These are phyloP conservation scores for Sarcodon aspratus DNA, from an alignment of 768 basidiomycete genomes.

Conservation along the genomic window DNA sequence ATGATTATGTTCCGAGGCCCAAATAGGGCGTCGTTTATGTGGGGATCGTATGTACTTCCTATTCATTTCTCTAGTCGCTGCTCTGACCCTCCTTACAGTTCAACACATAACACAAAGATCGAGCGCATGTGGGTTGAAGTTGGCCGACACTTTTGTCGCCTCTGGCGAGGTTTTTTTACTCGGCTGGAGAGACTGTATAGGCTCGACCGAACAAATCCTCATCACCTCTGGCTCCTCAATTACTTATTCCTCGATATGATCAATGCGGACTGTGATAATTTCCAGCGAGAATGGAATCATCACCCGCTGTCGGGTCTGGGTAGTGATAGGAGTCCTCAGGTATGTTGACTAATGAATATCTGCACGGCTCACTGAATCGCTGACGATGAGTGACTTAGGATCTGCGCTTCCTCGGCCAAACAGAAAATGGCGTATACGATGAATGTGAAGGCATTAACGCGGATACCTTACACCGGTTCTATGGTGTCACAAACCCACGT, in stretches of 20 bases:
- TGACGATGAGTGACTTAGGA: slow-evolving; percentile 8
- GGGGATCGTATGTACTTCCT: slow-evolving; percentile 9
- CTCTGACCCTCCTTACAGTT: slow-evolving; percentile 6
- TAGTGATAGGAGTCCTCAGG: slow-evolving; percentile 13
- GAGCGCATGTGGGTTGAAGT: slow-evolving; percentile 19
- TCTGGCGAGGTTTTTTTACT: slow-evolving; percentile 18
- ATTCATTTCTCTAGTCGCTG: not conserved
- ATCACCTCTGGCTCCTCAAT: slow-evolving; percentile 16
- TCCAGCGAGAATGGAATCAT: slow-evolving; percentile 27
- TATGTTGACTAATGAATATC: not conserved
- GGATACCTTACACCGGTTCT: not conserved
- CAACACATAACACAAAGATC: slow-evolving; percentile 15
- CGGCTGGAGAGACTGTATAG: slow-evolving; percentile 11
- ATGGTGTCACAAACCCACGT: not conserved
- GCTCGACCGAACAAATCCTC: slow-evolving; percentile 10
- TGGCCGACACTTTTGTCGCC: slow-evolving; percentile 12
- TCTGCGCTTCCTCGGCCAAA: slow-evolving; percentile 8
- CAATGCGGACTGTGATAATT: slow-evolving; percentile 23
- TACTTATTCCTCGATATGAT: slow-evolving; percentile 15
- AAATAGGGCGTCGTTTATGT: slow-evolving; percentile 18
- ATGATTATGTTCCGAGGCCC: slow-evolving; percentile 24
- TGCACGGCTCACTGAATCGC: not conserved
- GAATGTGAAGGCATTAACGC: not conserved
- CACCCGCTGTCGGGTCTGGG: slow-evolving; percentile 20
- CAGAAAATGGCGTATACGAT: slow-evolving; percentile 7